Base-by-base conservation (phyloP, 2,329 filamentous ascomycete genomes). In the Neurospora crassa region DNA sequence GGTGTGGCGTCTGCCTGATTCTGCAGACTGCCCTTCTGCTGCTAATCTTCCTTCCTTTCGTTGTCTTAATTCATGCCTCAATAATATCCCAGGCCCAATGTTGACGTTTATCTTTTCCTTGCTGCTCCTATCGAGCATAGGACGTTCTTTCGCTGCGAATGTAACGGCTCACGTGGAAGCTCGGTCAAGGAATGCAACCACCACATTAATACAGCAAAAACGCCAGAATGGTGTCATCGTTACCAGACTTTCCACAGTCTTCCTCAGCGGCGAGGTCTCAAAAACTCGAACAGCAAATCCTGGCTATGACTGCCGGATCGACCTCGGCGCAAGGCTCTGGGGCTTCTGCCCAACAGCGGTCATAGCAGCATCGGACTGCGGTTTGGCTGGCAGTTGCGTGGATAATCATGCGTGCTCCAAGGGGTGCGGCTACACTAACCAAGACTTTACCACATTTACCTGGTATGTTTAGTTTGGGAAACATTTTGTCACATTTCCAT, bases 341-440 rank as follows among this genome's bases (percentile, higher is more conserved):
- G 81, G 81, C 0, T 81, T 82, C 75, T 83, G 81, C 68, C 79
- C 80, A 0, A 79, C 78, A 0, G 80, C 77, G 0, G 79, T 82
- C 3, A 72, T 79, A 2, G 68, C 74, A 0, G 81, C 80, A 2
- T 77, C 75, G 0, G 81, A 83, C 70, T 84, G 82, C 43, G 80
- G 80, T 0, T 69, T 83, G 14, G 80, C 79, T 0, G 81, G 78
- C 1, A 76, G 74, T 12, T 84, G 82, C 67, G 47, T 79, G 10
- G 82, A 83, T 69, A 70, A 68, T 1, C 70, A 76, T 37, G 42
- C 71, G 1, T 83, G 82, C 42, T 76, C 75, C 0, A 70, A 70
- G 12, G 80, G 79, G 6, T 83, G 82, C 67, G 81, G 80, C 0
- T 74, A 75, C 40, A 75, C 73, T 0, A 73, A 72, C 1, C 37